phyloP scores from a whole-genome alignment of 1,284 basidiomycete genomes.

The Bondarzewia mesenterica region DNA sequence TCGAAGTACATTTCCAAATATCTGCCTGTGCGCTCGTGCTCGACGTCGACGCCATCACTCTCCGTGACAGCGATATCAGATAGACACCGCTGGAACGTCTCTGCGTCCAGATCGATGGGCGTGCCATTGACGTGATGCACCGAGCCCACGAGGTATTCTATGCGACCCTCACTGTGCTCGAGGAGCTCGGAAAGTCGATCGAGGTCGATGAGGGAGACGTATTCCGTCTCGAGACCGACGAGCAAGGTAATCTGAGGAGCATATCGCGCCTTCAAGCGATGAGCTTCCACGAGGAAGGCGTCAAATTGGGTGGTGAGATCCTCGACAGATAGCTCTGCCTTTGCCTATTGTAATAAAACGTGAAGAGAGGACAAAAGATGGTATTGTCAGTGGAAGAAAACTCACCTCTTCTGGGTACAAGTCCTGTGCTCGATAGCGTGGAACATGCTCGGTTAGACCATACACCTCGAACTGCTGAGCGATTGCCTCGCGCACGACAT shows the following conservation, averaged over 20 bases:
- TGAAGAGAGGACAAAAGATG: slow-evolving; percentile 6
- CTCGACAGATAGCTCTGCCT: slow-evolving; percentile 43
- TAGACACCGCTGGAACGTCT: slow-evolving; percentile 61
- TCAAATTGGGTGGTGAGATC: slow-evolving; percentile 54
- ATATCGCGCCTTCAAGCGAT: slow-evolving; percentile 58
- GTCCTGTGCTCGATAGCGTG: slow-evolving; percentile 74
- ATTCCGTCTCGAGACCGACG: slow-evolving; percentile 92
- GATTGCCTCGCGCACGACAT: slow-evolving; percentile 77
- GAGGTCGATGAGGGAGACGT: slow-evolving; percentile 67
- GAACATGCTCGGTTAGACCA: slow-evolving; percentile 92
- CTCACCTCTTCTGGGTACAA: slow-evolving; percentile 93
- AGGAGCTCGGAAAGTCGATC: slow-evolving; percentile 47
- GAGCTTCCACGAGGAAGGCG: slow-evolving; percentile 69
- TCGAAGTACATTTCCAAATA: slow-evolving; percentile 78
- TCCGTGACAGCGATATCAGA: slow-evolving; percentile 26
- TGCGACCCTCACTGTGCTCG: slow-evolving; percentile 31
- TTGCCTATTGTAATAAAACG: neutral
- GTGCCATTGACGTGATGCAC: slow-evolving; percentile 86
- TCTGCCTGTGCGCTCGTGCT: slow-evolving; percentile 22
- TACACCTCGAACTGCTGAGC: slow-evolving; percentile 74
- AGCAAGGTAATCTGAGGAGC: slow-evolving; percentile 65
- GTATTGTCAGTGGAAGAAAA: slow-evolving; percentile 16
- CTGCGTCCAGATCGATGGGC: slow-evolving; percentile 88
- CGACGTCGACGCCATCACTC: slow-evolving; percentile 18
- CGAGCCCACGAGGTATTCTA: slow-evolving; percentile 92